Evolutionary conservation across 73 alveolate genomes (phyloP), one percentile per base, ranked within the genome.

Genomic region (Blepharisma stoltei): DNA sequence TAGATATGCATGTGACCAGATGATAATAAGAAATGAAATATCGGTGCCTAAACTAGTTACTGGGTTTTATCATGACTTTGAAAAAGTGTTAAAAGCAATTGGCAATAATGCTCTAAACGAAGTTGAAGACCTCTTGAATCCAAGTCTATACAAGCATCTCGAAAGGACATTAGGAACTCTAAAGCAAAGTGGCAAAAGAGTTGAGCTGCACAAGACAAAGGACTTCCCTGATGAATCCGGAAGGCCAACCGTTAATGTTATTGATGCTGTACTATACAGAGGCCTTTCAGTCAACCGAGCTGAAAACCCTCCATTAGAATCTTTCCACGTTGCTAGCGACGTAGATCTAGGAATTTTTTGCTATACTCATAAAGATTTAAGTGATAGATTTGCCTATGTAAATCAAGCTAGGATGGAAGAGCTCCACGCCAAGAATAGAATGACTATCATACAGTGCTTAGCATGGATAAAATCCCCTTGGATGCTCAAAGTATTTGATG

Each of bases 1-100:
- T 9, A 37, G 81, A 21, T n/a, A 6, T 14, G 43, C 11, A 38
- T 73, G 73, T 21, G 81, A 71, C 53, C 23, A 75, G 37, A 69
- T 69, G 79, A 9, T 69, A 1, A 18, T 37, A 14, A 70, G 14
- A n/a, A 37, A 69, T 18, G 5, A 47, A 2, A 60, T 60, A n/a
- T 25, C 37, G 5, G 14, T 60, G 0, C 38, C 38, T 20, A 0
- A 8, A 4, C 23, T 60, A 1, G n/a, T 60, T 0, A 18, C 73
- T 20, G 46, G 73, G 2, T 38, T 60, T 60, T 60, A 38, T n/a
- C 11, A 8, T 14, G 18, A 14, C 2, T 60, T 14, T 25, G 73
- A 60, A 60, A 25, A 14, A 14, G 14, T 25, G 0, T 20, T 60
- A n/a, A 60, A 60, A 38, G 14, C 46, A 8, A 14, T 60, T 14